A percentile compares a stretch with the other conserved stretches of the same genome.
phyloP scores from a whole-genome alignment of 768 basidiomycete genomes.

The Erythrobasidium yunnanense region DNA sequence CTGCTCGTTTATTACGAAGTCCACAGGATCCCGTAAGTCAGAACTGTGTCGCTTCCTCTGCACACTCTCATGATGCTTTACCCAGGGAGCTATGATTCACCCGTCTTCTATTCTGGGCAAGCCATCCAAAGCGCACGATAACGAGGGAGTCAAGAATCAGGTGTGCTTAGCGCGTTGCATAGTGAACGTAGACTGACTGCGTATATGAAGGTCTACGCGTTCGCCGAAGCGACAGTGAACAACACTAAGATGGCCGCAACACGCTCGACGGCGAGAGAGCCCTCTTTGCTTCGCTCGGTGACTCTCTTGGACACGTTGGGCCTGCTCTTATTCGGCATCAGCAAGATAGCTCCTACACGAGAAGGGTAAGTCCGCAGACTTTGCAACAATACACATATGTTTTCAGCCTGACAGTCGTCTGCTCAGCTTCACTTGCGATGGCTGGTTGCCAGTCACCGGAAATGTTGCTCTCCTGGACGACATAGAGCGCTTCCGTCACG shows the following conservation, averaged over 20 bases:
- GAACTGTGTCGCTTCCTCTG: too few species aligned
- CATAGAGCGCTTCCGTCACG: slow-evolving; percentile 63
- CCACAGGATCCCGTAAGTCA: neutral
- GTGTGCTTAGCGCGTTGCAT: too few species aligned
- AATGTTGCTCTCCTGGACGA: slow-evolving; percentile 65
- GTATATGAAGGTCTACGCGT: slow-evolving; percentile 1
- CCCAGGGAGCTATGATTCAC: too few species aligned
- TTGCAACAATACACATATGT: neutral
- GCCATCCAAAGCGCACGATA: too few species aligned
- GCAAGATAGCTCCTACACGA: slow-evolving; percentile 55
- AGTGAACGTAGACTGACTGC: slow-evolving; percentile 29
- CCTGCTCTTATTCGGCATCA: slow-evolving; percentile 82
- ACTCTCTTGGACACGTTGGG: slow-evolving; percentile 63
- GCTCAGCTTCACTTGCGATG: slow-evolving; percentile 72
- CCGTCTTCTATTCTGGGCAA: too few species aligned
- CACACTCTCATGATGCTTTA: too few species aligned
- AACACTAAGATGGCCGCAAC: neutral
- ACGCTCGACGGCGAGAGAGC: neutral
- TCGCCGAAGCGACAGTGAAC: slow-evolving; percentile 2
- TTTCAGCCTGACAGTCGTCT: slow-evolving; percentile 37
- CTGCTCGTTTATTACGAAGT: slow-evolving; percentile 42
- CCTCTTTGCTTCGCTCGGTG: slow-evolving; percentile 2
- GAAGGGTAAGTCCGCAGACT: neutral
- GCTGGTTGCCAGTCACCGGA: slow-evolving; percentile 71
- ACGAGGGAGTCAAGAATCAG: too few species aligned